These are phyloP conservation scores for Blastocystis sp. DNA, from an alignment of 352 stramenopile species.

Conservation along the genomic window DNA sequence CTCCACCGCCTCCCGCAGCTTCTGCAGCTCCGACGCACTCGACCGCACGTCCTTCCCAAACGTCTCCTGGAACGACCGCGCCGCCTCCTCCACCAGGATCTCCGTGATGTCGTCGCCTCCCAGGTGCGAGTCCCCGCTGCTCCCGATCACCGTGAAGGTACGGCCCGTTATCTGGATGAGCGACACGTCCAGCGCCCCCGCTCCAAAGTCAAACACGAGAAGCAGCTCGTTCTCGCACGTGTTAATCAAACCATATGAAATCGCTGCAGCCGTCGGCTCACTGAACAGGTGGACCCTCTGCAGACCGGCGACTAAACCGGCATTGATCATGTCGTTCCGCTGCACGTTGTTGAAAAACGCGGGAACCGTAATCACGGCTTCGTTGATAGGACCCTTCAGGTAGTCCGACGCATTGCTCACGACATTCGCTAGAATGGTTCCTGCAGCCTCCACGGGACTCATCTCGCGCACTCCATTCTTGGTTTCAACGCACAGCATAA, in stretches of 20 bases:
- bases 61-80: neutral
- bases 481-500: neutral
- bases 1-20: conserved; percentile 8
- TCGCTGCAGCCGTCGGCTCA: conserved; percentile 66
- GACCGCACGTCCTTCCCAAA: neutral
- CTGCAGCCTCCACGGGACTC: neutral
- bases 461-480: neutral
- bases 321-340: conserved; percentile 74
- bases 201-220: conserved; percentile 66
- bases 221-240: neutral
- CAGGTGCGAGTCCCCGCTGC: conserved; percentile 74
- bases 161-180: neutral
- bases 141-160: conserved; percentile 66
- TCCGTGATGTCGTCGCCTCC: conserved; percentile 68
- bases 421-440: neutral
- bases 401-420: conserved; percentile 49
- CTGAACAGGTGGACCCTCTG: conserved; percentile 81
- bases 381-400: conserved; percentile 60
- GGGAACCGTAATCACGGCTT: conserved; percentile 76
- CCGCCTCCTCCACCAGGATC: neutral
- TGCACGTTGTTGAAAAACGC: conserved; percentile 79
- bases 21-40: neutral
- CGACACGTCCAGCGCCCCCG: conserved; percentile 68
- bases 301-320: conserved; percentile 78
- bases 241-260: conserved; percentile 46